Evolutionary conservation across 371 early-diverging fungal species (phyloP).

Genomic region (Cokeromyces recurvatus): DNA sequence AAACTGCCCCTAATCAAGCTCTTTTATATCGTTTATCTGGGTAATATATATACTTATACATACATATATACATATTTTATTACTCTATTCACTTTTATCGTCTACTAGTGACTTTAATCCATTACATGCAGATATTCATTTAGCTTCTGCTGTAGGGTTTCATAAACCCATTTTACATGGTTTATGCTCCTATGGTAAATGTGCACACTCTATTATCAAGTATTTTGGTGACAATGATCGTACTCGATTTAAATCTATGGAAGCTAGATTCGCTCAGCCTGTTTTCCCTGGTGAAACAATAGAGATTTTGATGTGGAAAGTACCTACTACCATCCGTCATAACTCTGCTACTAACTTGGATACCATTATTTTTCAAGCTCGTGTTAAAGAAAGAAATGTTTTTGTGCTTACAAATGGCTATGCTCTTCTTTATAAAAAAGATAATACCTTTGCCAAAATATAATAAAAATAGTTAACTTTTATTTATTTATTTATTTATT

Average conservation of each 20-base stretch:
- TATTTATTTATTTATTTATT: no score
- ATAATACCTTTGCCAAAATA: constrained; percentile 22
- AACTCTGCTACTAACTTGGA: constrained; percentile 30
- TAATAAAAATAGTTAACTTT: constrained; percentile 6
- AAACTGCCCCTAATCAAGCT: constrained; percentile 51
- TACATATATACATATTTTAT: background rate
- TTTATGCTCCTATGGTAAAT: constrained; percentile 61
- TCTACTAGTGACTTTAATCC: constrained; percentile 67
- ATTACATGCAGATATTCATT: constrained; percentile 56
- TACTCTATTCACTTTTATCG: no score
- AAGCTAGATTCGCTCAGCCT: constrained; percentile 64
- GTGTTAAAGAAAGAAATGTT: constrained; percentile 46
- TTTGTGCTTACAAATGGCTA: constrained; percentile 46
- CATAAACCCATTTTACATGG: constrained; percentile 65
- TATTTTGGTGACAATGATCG: constrained; percentile 49
- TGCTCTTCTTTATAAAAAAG: constrained; percentile 32
- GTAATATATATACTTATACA: constrained; percentile 5
- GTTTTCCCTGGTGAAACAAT: constrained; percentile 68
- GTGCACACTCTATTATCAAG: constrained; percentile 54
- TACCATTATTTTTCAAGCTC: constrained; percentile 47
- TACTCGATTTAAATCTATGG: constrained; percentile 49
- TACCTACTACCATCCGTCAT: no score
- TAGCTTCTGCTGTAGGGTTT: constrained; percentile 61
- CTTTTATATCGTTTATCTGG: constrained; percentile 61
- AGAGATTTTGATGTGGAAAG: constrained; percentile 62